Base-by-base conservation (phyloP, 306 rosid species). In the Fagus sylvatica region DNA sequence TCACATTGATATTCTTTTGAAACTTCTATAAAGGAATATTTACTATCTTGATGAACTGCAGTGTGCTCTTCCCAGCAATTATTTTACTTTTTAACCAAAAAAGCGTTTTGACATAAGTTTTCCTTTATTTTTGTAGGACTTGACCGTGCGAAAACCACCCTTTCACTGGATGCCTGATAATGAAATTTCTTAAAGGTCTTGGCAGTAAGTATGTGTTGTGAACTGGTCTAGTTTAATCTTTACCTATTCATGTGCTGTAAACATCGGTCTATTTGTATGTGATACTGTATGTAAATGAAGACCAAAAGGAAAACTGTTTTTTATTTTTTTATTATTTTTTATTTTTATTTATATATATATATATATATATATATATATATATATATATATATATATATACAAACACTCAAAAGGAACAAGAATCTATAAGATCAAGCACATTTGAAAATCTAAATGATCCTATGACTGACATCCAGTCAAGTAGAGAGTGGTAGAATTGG, bases 131-230 rank as follows among this genome's bases (percentile, higher is more conserved):
- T 59, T 53, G 19, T 74, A 83, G 87, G 78, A 64, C 42, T n/a
- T 3, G 60, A 56, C 51, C 3, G 36, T 71, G 75, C 3, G 41
- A 80, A 64, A 62, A n/a, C 78, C 33, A 57, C 72, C 10, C 43
- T 74, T 42, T 72, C 86, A 62, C 15, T 71, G 75, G 81, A 46
- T 78, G 53, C 51, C 36, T 39, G 69, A 42, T 49, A 36, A 60
- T 32, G 85, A 56, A 8, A 69, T 78, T 61, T 75, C 42, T 39
- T 10, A 30, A 53, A 71, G 84, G 60, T 54, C 83, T 62, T 70
- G 75, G 61, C 46, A 22, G 71, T 41, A 59, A 48, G 48, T 33
- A 41, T 30, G 9, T 30, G 75, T 36, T 74, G 84, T 69, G 15
- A 11, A 33, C 3, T 49, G 46, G 42, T 22, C 41, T 54, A 0